phyloP scores from a whole-genome alignment of 73 alveolate species.

The Symbiodinium pilosum region DNA sequence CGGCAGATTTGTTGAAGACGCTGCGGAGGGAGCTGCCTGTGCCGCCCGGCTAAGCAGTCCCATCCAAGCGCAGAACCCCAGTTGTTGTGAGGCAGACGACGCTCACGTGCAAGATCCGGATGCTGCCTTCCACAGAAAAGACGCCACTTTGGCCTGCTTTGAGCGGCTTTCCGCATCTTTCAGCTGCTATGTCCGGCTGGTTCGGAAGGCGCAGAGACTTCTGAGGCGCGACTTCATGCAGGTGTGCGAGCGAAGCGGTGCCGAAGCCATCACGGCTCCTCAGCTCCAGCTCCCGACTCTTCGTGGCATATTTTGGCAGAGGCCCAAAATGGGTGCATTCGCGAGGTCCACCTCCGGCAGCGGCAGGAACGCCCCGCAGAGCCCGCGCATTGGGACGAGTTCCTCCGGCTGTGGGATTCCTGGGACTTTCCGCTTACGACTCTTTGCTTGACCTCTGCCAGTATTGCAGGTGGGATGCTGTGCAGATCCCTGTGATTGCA shows the following conservation, averaged over 20 bases:
- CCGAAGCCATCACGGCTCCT: slow-evolving; percentile 95
- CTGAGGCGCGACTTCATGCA: slow-evolving; percentile 95
- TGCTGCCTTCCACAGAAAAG: slow-evolving; percentile 71
- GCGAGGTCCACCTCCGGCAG: slow-evolving; percentile 72
- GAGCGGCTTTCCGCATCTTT: background rate
- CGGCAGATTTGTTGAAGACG: slow-evolving; percentile 34
- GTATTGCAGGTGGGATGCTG: slow-evolving; percentile 26
- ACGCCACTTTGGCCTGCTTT: background rate
- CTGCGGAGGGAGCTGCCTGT: slow-evolving; percentile 21
- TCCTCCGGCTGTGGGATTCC: slow-evolving; percentile 41
- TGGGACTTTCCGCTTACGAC: no score
- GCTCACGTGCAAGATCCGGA: slow-evolving; percentile 96
- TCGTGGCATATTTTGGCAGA: no score
- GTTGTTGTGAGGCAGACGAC: slow-evolving; percentile 9
- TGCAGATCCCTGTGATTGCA: slow-evolving; percentile 96
- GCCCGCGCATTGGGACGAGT: slow-evolving; percentile 96
- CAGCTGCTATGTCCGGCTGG: background rate
- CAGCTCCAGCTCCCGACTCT: background rate
- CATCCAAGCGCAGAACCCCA: no score
- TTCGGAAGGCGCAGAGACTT: background rate
- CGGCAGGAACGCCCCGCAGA: slow-evolving; percentile 96
- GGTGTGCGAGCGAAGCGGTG: slow-evolving; percentile 76
- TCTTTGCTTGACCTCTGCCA: no score
- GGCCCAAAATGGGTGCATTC: no score
- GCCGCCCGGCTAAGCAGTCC: background rate